phyloP scores from a whole-genome alignment of 2,329 filamentous ascomycete species.

The Periconia sp. region DNA sequence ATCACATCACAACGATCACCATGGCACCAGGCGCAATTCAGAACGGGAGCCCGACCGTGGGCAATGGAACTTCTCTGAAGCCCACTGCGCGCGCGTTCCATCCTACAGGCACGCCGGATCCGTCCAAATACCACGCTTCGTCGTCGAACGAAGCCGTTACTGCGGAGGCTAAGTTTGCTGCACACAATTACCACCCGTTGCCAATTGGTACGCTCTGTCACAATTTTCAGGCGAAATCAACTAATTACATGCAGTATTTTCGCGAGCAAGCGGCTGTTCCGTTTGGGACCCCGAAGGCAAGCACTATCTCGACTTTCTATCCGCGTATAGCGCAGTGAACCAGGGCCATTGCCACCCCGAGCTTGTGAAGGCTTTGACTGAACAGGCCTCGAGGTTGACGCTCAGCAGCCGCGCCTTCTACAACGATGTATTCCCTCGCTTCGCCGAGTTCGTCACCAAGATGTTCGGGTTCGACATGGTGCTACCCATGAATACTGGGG shows the following conservation, averaged over 20 bases:
- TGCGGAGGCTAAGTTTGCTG: slow-evolving; percentile 82
- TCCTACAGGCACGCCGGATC: slow-evolving; percentile 44
- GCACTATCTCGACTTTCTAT: slow-evolving; percentile 97
- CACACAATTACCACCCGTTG: slow-evolving; percentile 98
- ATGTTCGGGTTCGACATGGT: slow-evolving; percentile 98
- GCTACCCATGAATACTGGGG: slow-evolving; percentile 96
- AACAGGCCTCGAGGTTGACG: slow-evolving; percentile 88
- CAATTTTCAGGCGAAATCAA: not conserved
- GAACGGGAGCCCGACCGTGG: slow-evolving; percentile 23
- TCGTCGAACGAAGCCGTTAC: slow-evolving; percentile 82
- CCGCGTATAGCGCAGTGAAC: slow-evolving; percentile 97
- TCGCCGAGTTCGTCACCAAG: slow-evolving; percentile 87
- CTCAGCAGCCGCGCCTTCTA: slow-evolving; percentile 95
- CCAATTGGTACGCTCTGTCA: slow-evolving; percentile 67
- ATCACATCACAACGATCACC: slow-evolving; percentile 19
- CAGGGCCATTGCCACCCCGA: slow-evolving; percentile 98
- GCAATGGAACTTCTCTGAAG: slow-evolving; percentile 41
- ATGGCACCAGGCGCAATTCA: slow-evolving; percentile 45
- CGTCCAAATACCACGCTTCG: slow-evolving; percentile 70
- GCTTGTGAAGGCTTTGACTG: slow-evolving; percentile 85
- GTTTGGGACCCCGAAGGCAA: slow-evolving; percentile 95
- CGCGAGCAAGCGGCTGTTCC: slow-evolving; percentile 80
- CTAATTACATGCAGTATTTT: slow-evolving; percentile 60
- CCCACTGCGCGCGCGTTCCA: slow-evolving; percentile 46
- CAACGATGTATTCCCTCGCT: slow-evolving; percentile 97